Conservation (phyloP, 768 basidiomycete species). For the Boletus tomentosulus region DNA sequence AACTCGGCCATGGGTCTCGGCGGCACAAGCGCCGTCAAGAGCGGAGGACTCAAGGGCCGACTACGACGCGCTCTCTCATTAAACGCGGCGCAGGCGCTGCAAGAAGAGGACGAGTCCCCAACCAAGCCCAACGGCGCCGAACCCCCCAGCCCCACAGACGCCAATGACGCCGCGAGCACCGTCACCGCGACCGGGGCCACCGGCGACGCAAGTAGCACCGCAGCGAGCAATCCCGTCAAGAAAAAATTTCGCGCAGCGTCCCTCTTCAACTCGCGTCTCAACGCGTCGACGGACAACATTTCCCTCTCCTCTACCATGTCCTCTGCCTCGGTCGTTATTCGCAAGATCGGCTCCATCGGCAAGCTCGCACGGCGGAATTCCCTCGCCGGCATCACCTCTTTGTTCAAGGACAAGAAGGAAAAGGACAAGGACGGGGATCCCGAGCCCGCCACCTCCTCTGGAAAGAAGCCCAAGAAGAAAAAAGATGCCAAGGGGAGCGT, state of each 20-base stretch:
- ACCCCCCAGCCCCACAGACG: constrained; percentile 26
- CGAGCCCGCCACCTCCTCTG: constrained; percentile 25
- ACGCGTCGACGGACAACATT: constrained; percentile 91
- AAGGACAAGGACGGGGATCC: constrained; percentile 31
- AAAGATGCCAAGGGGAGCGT: constrained; percentile 61
- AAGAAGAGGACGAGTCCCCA: constrained; percentile 37
- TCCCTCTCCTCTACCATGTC: constrained; percentile 93
- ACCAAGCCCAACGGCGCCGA: constrained; percentile 30
- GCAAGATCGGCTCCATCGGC: constrained; percentile 89
- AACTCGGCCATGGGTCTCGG: constrained; percentile 37
- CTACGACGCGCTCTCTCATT: constrained; percentile 71
- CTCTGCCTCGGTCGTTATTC: constrained; percentile 93
- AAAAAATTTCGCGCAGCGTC: constrained; percentile 69
- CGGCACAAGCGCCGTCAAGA: constrained; percentile 38
- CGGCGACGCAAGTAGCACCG: constrained; percentile 13
- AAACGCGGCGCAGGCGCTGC: constrained; percentile 53
- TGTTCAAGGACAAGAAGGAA: constrained; percentile 80
- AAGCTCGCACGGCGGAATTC: constrained; percentile 87
- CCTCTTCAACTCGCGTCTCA: constrained; percentile 84
- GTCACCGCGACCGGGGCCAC: constrained; percentile 35
- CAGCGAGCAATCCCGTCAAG: constrained; percentile 40
- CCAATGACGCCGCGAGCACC: constrained; percentile 26
- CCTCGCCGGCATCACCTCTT: constrained; percentile 82
- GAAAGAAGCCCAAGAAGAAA: constrained; percentile 48
- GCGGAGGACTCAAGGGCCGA: constrained; percentile 72